These are phyloP conservation scores for Speleostelium caveatum DNA, from an alignment of 78 protist genomes.

Conservation along the genomic window DNA sequence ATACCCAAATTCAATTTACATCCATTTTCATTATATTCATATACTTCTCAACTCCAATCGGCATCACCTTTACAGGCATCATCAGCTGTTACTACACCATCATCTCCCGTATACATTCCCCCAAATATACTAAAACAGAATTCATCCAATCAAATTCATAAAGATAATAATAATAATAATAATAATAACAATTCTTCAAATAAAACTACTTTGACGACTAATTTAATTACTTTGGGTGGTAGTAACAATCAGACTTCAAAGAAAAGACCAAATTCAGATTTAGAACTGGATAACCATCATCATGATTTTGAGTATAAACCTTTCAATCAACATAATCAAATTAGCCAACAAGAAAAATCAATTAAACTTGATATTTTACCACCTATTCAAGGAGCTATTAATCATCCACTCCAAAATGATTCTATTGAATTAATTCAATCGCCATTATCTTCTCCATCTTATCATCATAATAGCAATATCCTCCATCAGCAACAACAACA, in stretches of 20 bases:
- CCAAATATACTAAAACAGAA: no score
- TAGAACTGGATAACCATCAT: not conserved
- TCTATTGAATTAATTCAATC: not conserved
- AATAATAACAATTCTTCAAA: not conserved
- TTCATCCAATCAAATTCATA: no score
- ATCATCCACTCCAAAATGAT: not conserved
- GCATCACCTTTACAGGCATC: no score
- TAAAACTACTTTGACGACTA: not conserved
- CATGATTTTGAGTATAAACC: not conserved
- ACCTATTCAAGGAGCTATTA: not conserved
- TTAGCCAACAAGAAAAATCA: not conserved
- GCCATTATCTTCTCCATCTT: not conserved
- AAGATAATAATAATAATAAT: no score
- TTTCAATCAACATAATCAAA: no score
- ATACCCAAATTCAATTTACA: no score
- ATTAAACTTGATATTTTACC: not conserved
- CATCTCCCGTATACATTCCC: no score
- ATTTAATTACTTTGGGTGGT: not conserved
- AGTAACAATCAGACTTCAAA: no score
- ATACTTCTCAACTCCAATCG: no score
- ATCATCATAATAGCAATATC: not conserved
- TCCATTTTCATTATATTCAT: no score
- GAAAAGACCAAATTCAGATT: not conserved
- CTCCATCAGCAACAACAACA: constrained; percentile 18
- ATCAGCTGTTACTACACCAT: no score